A percentile compares a stretch with the other conserved stretches of the same genome.
Evolutionary conservation across 306 rosid species (phyloP).

Genomic region (Medicago arabica): DNA sequence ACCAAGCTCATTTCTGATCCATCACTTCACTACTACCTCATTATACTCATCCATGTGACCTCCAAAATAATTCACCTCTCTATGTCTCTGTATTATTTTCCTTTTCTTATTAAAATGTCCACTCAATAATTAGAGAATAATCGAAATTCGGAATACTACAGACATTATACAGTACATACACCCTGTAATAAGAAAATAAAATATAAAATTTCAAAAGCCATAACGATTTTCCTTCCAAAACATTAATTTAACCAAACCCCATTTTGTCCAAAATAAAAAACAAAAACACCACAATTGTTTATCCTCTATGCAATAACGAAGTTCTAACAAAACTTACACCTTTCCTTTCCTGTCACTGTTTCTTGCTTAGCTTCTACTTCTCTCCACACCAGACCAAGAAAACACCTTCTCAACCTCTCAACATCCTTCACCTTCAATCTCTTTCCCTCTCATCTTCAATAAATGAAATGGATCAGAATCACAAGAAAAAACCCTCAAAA

Average conservation of each 20-base stretch:
- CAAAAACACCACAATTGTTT: neutral
- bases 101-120: neutral
- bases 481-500: constrained; percentile 43
- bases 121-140: constrained; percentile 39
- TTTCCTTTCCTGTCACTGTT: constrained; percentile 46
- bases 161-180: neutral
- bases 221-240: neutral
- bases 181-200: neutral
- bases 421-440: neutral
- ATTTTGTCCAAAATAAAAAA: neutral
- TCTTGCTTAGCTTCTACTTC: constrained; percentile 82
- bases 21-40: neutral
- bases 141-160: constrained; percentile 21
- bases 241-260: constrained; percentile 10
- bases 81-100: neutral
- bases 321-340: constrained; percentile 50
- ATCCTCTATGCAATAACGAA: constrained; percentile 51
- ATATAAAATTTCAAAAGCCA: neutral
- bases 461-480: constrained; percentile 18
- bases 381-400: constrained; percentile 64
- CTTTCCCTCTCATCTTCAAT: neutral
- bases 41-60: constrained; percentile 34
- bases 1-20: neutral
- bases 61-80: constrained; percentile 32
- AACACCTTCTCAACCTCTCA: constrained; percentile 53